phyloP scores from a whole-genome alignment of 768 basidiomycete species.

The Suillus clintonianus region DNA sequence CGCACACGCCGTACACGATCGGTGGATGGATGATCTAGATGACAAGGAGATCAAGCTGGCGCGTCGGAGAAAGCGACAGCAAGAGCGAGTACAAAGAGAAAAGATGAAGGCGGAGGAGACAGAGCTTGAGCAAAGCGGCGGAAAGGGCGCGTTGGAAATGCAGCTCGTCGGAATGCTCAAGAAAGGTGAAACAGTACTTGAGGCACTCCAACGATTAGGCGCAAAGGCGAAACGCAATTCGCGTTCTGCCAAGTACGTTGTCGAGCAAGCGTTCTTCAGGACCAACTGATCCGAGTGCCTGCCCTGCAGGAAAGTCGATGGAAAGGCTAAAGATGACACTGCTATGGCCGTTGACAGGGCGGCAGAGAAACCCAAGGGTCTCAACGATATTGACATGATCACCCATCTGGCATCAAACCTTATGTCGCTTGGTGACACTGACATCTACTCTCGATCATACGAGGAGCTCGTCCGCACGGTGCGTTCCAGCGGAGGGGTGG shows the following conservation, averaged over 20 bases:
- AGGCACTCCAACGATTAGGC: slow-evolving; percentile 86
- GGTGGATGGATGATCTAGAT: slow-evolving; percentile 92
- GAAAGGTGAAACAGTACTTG: slow-evolving; percentile 88
- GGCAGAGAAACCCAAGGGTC: slow-evolving; percentile 24
- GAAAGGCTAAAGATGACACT: slow-evolving; percentile 33
- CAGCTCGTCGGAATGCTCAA: slow-evolving; percentile 76
- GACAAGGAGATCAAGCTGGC: slow-evolving; percentile 87
- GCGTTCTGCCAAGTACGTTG: slow-evolving; percentile 25
- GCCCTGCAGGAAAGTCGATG: slow-evolving; percentile 24
- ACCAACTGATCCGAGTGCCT: slow-evolving; percentile 3
- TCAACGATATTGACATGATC: slow-evolving; percentile 70
- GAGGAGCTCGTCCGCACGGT: slow-evolving; percentile 81
- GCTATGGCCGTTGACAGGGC: slow-evolving; percentile 55
- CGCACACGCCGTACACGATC: slow-evolving; percentile 89
- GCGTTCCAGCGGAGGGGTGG: slow-evolving; percentile 70
- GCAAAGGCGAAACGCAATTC: slow-evolving; percentile 53
- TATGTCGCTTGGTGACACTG: slow-evolving; percentile 83
- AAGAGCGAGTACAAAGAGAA: slow-evolving; percentile 71
- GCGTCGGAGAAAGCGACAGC: slow-evolving; percentile 68
- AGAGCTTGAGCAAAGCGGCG: slow-evolving; percentile 69
- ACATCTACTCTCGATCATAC: slow-evolving; percentile 85
- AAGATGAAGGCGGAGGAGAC: slow-evolving; percentile 72
- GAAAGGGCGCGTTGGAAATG: slow-evolving; percentile 61
- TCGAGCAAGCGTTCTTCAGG: not conserved
- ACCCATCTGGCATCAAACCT: slow-evolving; percentile 88